Base-by-base conservation (phyloP, 805 yeast species). In the Saccharomycopsis sp. region DNA sequence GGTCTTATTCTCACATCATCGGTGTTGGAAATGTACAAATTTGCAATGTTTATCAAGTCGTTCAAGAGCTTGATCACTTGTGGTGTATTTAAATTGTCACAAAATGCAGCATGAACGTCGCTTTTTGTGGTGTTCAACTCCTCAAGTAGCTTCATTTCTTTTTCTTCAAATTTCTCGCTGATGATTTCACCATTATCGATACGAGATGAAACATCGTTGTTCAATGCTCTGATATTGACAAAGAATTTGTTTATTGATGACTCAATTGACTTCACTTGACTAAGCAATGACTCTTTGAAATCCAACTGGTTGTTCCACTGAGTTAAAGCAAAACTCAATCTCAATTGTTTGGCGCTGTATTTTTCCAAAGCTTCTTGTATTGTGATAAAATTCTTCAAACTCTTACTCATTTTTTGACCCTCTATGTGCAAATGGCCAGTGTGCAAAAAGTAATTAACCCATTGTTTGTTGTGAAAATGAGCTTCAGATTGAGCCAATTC, bases 401-500 rank as follows among this genome's bases (percentile, higher is more conserved):
- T 80, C 64, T 92, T 92, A 36, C 94, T 81, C 99, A 92, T 92
- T 57, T 92, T 92, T 63, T 87, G 96, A 16, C 99, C 99, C 61
- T 92, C 96, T 52, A 92, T 92, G 59, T 92, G 98, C 54, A 92
- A 71, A 62, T 92, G 99, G 30, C 99, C 99, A 31, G 94, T 86
- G 61, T 92, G 99, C 61, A 92, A 62, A 64, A 92, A 92, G 59
- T 92, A 92, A 62, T 92, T 89, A 41, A 92, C 85, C 99, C 99
- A 92, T 63, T 92, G 98, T 37, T 75, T 63, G 61, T 83, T 79
- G 56, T 84, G 87, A 59, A 69, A 89, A 59, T 78, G 80, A 5
- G 97, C 97, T 61, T 92, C 99, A 20, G 88, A 73, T 67, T 92
- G 99, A 1, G 99, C 99, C 49, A 92, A 68, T 64, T 92, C 99